Percentiles rank a stretch among this genome's conserved stretches.
Conservation (phyloP, 805 yeast genomes). For the Candida oleophila region DNA sequence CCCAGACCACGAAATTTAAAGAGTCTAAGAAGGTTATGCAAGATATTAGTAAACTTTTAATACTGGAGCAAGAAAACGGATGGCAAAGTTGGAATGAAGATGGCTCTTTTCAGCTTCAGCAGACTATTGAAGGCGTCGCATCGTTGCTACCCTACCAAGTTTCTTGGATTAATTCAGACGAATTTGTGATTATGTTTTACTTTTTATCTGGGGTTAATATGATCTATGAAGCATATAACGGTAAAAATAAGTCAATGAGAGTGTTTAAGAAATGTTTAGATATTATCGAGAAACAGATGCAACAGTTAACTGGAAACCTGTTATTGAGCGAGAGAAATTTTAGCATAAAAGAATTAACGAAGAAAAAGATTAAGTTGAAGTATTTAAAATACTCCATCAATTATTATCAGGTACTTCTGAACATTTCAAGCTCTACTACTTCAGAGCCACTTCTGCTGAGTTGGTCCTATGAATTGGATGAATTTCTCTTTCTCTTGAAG, state of each 20-base stretch:
- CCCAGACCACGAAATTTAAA: constrained; percentile 24
- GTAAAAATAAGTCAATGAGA: constrained; percentile 30
- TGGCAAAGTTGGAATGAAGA: constrained; percentile 30
- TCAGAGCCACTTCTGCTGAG: constrained; percentile 5
- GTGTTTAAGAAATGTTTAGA: constrained; percentile 36
- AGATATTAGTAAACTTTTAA: constrained; percentile 20
- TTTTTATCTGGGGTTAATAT: constrained; percentile 43
- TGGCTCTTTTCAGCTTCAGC: constrained; percentile 19
- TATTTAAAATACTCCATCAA: constrained; percentile 26
- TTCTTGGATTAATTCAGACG: constrained; percentile 44
- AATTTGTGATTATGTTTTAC: constrained; percentile 40
- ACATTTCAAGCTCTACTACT: constrained; percentile 29
- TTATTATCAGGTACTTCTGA: constrained; percentile 37
- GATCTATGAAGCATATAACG: constrained; percentile 33
- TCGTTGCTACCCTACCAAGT: constrained; percentile 20
- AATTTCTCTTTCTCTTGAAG: constrained; percentile 38
- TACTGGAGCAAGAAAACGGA: constrained; percentile 15
- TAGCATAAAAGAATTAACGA: constrained; percentile 20
- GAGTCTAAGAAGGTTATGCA: constrained; percentile 22
- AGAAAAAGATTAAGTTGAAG: constrained; percentile 24
- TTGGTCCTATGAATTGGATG: constrained; percentile 17
- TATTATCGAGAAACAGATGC: constrained; percentile 26
- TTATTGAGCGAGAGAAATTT: constrained; percentile 8
- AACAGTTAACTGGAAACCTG: constrained; percentile 8
- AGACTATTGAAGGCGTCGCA: not conserved